Conservation (phyloP, 192 early-diverging fungal genomes). For the Funneliformis geosporum region DNA sequence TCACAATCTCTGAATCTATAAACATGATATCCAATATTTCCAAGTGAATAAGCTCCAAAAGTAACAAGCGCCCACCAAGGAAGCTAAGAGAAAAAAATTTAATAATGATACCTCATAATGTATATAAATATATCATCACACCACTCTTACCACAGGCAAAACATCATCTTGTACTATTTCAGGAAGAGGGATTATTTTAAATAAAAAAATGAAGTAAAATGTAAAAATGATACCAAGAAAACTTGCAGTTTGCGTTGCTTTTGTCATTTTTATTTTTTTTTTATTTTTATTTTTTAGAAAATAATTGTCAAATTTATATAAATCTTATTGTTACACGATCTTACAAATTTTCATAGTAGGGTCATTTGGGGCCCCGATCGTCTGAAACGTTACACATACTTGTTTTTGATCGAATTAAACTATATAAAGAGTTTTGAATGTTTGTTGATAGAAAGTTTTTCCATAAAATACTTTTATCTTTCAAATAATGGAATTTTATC, state of each 20-base stretch:
- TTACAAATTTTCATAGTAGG: no score
- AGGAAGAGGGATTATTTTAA: neutral
- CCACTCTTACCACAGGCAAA: constrained; percentile 10
- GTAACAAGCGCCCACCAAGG: constrained; percentile 78
- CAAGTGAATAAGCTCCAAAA: constrained; percentile 89
- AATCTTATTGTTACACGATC: no score
- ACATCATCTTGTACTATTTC: neutral
- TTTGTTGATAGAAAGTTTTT: neutral
- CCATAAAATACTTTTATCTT: neutral
- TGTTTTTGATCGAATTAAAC: constrained; percentile 3
- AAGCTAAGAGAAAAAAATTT: constrained; percentile 46
- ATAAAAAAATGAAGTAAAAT: neutral
- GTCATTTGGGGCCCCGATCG: no score
- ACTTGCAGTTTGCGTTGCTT: neutral
- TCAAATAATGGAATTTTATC: constrained; percentile 23
- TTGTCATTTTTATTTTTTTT: neutral
- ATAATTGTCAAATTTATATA: no score
- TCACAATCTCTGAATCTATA: constrained; percentile 91
- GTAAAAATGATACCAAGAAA: neutral
- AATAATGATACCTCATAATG: neutral
- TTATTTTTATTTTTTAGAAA: neutral
- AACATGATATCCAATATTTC: constrained; percentile 83
- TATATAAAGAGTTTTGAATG: neutral
- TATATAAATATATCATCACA: neutral
- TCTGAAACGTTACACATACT: neutral